These are phyloP conservation scores for Gracilaria gracilis DNA, from an alignment of 23 red algal genomes.

Conservation along the genomic window DNA sequence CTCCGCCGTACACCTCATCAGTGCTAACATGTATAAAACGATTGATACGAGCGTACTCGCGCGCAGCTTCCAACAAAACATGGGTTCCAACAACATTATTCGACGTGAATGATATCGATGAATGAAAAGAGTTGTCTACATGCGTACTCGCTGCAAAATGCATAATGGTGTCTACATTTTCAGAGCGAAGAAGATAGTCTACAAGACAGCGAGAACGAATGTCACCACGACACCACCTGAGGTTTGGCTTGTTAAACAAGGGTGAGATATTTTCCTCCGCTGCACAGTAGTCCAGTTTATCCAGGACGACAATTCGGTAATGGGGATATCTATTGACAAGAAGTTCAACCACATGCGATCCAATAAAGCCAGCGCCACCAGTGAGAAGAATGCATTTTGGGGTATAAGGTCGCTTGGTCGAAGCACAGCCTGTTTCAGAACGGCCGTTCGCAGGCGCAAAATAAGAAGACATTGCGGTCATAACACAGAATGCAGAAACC, in stretches of 20 bases:
- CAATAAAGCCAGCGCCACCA: slow-evolving; percentile 98
- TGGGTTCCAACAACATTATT: slow-evolving; percentile 98
- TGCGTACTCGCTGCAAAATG: slow-evolving; percentile 99
- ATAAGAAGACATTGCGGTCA: slow-evolving; percentile 11
- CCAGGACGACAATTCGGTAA: slow-evolving; percentile 80
- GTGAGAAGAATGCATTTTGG: slow-evolving; percentile 84
- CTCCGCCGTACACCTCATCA: slow-evolving; percentile 98
- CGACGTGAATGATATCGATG: slow-evolving; percentile 86
- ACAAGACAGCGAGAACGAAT: slow-evolving; percentile 90
- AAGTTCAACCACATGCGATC: slow-evolving; percentile 88
- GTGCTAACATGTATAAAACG: slow-evolving; percentile 97
- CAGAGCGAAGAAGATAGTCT: slow-evolving; percentile 82
- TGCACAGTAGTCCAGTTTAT: slow-evolving; percentile 96
- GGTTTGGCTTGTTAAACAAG: slow-evolving; percentile 68
- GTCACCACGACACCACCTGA: slow-evolving; percentile 91
- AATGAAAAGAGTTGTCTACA: slow-evolving; percentile 95
- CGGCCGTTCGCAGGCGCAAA: not conserved
- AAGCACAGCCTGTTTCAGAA: not conserved
- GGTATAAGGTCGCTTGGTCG: not conserved
- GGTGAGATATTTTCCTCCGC: slow-evolving; percentile 79
- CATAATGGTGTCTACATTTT: slow-evolving; percentile 94
- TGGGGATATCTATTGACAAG: slow-evolving; percentile 81
- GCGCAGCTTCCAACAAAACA: slow-evolving; percentile 86
- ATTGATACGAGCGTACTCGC: slow-evolving; percentile 75
- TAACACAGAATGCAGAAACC: not conserved